Base-by-base conservation (phyloP, 2,329 filamentous ascomycete species). In the Emmonsia crescens region DNA sequence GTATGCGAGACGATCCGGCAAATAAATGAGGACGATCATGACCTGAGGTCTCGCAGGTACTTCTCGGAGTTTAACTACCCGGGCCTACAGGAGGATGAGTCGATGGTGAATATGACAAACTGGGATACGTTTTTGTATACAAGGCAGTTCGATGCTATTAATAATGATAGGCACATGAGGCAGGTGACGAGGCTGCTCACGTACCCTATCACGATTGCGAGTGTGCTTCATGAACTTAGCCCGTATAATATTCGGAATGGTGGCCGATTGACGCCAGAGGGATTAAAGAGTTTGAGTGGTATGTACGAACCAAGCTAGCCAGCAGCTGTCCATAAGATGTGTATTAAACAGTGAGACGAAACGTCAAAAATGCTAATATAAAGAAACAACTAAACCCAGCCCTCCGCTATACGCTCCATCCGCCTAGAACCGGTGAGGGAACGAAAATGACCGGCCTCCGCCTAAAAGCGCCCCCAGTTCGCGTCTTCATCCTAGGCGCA, bases 71-170 rank as follows among this genome's bases (percentile, higher is more conserved):
- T 96, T 71, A 86, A 92, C 64, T 96, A 96, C 71, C 91, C 94
- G 0, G 89, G 88, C 16, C 82, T 87, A 60, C 92, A 96, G 77
- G 86, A 96, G 73, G 92, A 96, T 66, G 93, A 96, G 73, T 89
- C 91, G 40, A 82, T 94, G 66, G 85, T 96, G 67, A 99, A 99
- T 76, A 92, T 99, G 89, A 96, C 89, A 51, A 99, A 95, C 74
- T 99, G 94, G 94, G 94, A 99, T 75, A 97, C 94, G 0, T 90
- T 95, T 68, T 80, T 99, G 71, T 99, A 96, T 73, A 95, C 91
- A 2, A 83, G 94, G 70, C 88, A 96, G 69, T 97, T 94, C 70
- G 84, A 88, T 66, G 95, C 95, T 5, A 86, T 99, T 71, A 91
- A 99, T 73, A 86, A 91, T 64, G 92, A 96, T 72, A 84, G 93